A percentile compares a stretch with the other conserved stretches of the same genome.
phyloP scores from a whole-genome alignment of 2,329 filamentous ascomycete genomes.

The Gnomoniopsis sp. region DNA sequence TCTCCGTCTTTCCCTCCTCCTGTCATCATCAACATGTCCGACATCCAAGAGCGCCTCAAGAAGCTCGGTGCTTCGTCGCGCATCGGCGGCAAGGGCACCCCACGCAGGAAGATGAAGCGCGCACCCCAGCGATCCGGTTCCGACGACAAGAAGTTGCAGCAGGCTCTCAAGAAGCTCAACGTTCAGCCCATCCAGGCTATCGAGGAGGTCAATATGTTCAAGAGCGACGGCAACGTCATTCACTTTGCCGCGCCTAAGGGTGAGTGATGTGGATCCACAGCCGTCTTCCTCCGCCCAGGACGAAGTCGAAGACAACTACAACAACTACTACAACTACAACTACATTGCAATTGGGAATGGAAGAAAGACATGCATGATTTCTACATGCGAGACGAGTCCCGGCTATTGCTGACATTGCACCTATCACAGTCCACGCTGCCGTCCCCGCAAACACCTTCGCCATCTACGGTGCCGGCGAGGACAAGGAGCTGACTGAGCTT shows the following conservation, averaged over 20 bases:
- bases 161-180: constrained; percentile 97
- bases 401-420: constrained; percentile 8
- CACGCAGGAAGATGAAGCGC: constrained; percentile 97
- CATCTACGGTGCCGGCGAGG: constrained; percentile 97
- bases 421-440: constrained; percentile 78
- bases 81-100: constrained; percentile 94
- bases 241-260: constrained; percentile 98
- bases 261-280: constrained; percentile 35
- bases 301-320: background rate
- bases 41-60: constrained; percentile 58
- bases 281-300: background rate
- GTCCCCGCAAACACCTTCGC: constrained; percentile 99
- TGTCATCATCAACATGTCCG: constrained; percentile 40
- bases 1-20: constrained; percentile 11
- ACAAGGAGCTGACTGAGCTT: constrained; percentile 99
- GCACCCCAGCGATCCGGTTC: constrained; percentile 86
- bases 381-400: background rate
- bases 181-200: constrained; percentile 99
- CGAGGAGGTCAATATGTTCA: constrained; percentile 99
- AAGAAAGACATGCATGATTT: background rate
- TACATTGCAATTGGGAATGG: too few relatives aligned
- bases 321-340: too few relatives aligned
- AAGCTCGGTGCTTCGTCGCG: constrained; percentile 53
- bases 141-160: constrained; percentile 99
- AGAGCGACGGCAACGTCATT: constrained; percentile 99